Evolutionary conservation across 805 yeast species (phyloP).

Genomic region (Yarrowia sp.): DNA sequence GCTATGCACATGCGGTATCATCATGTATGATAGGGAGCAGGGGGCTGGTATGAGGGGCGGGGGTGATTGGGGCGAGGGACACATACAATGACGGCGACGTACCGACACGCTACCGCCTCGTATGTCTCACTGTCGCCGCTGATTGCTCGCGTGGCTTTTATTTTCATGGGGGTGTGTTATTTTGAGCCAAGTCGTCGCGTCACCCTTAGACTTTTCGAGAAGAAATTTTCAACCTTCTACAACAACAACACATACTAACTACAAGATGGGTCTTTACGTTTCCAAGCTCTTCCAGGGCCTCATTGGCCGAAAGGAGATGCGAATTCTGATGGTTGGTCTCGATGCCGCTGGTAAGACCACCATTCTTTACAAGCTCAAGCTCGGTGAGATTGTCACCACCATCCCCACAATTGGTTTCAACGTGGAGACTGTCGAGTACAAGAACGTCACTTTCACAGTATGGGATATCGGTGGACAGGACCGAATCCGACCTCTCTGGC

Average conservation of each 20-base stretch:
- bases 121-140: neutral
- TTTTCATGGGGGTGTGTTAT: neutral
- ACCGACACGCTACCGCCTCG: neutral
- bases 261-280: conserved; percentile 86
- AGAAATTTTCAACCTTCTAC: conserved; percentile 12
- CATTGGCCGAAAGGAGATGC: conserved; percentile 96
- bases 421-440: conserved; percentile 96
- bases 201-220: conserved; percentile 25
- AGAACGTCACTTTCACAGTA: conserved; percentile 92
- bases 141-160: conserved; percentile 17
- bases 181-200: conserved; percentile 10
- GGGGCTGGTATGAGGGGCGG: neutral
- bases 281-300: conserved; percentile 93
- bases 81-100: neutral
- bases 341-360: conserved; percentile 99
- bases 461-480: conserved; percentile 99
- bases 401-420: conserved; percentile 97
- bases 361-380: conserved; percentile 87
- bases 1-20: conserved; percentile 19
- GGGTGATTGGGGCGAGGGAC: neutral
- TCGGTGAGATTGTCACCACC: conserved; percentile 94
- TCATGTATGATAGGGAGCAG: conserved; percentile 21
- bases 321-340: conserved; percentile 96
- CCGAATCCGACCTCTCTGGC: conserved; percentile 97
- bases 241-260: conserved; percentile 25